Evolutionary conservation across 2,329 filamentous ascomycete genomes (phyloP), one percentile per base, ranked within the genome.

Genomic region (Hymenoscyphus occultus): DNA sequence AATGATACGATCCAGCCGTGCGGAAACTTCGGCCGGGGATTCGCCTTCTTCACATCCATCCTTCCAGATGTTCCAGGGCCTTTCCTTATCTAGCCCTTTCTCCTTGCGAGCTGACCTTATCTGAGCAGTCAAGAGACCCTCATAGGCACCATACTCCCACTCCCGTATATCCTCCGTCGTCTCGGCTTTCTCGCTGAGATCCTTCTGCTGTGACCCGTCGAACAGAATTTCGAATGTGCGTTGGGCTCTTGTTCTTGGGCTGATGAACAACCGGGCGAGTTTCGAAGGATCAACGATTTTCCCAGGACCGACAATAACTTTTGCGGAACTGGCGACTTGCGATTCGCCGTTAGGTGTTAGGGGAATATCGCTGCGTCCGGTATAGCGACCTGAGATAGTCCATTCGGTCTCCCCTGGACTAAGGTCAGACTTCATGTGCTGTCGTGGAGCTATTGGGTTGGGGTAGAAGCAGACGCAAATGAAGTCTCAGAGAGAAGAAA

Each of bases 1-100:
- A 54, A 86, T 85, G 39, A 86, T 69, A 4, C 68, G 70, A 70
- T 86, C 83, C 12, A 85, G 71, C 12, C 84, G 75, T 56, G 69
- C 70, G 0, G 78, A 78, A 14, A 86, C 78, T 67, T 85, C 79
- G 19, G 75, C 74, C 0, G 83, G 80, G 3, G 78, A 78, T 75
- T 83, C 82, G 9, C 81, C 81, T 28, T 76, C 79, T 65, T 82
- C 80, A 71, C 82, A 83, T 1, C 82, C 81, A 74, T 84, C 81
- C 32, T 74, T 70, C 81, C 82, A 84, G 56, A 84, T 84, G 71
- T 84, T 80, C 80, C 81, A 84, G 10, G 75, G 72, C 14, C 69
- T 70, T n/a, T 80, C 77, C n/a, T 60, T 65, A 65, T 83, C 81
- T 39, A 83, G 70, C 0, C 80, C 81, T 19, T 74, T 72, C 71